phyloP scores from a whole-genome alignment of 345 rosid species.

The Draba incana region DNA sequence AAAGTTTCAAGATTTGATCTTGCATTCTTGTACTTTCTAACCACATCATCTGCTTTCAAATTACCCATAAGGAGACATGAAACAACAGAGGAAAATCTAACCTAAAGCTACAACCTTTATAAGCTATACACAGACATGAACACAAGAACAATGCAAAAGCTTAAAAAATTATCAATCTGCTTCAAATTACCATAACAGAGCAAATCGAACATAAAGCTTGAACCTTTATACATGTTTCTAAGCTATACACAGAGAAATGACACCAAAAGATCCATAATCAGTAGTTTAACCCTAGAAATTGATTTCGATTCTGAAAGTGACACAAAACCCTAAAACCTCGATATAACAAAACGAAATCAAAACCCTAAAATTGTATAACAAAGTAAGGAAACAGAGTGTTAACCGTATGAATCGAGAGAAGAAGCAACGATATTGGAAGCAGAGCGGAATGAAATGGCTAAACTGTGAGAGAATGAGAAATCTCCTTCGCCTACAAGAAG shows the following conservation, averaged over 20 bases:
- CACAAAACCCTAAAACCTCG: no score
- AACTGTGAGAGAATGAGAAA: conserved; percentile 54
- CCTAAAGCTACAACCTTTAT: background rate
- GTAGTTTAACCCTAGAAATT: no score
- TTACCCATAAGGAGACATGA: background rate
- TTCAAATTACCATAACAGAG: no score
- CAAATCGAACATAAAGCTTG: no score
- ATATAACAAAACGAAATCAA: background rate
- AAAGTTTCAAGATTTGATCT: conserved; percentile 47
- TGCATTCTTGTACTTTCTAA: conserved; percentile 50
- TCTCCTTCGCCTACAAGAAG: conserved; percentile 72
- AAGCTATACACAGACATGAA: background rate
- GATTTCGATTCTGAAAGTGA: no score
- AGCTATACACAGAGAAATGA: background rate
- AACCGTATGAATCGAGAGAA: conserved; percentile 56
- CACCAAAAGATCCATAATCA: no score
- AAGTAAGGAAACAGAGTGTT: background rate
- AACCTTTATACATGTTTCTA: background rate
- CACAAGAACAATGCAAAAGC: background rate
- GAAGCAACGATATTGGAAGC: conserved; percentile 58
- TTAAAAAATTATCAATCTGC: no score
- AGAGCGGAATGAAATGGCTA: conserved; percentile 51
- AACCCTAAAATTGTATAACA: background rate
- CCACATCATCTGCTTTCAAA: conserved; percentile 44
- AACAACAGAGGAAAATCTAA: no score